phyloP scores from a whole-genome alignment of 257 asterid genomes.

The Fraxinus pennsylvanica region DNA sequence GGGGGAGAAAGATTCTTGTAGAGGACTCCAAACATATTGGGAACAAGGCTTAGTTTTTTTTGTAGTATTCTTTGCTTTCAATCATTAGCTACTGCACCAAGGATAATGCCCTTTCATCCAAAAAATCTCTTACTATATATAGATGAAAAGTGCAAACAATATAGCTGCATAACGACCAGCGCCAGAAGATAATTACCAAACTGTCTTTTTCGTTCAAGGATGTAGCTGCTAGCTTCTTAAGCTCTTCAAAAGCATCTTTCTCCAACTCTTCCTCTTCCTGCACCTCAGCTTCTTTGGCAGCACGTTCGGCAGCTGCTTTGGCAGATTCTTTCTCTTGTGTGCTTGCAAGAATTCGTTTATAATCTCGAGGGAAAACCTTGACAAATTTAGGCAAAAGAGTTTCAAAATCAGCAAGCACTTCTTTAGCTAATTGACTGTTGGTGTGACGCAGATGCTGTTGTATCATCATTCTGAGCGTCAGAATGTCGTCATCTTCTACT shows the following conservation, averaged over 20 bases:
- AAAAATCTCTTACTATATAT: neutral
- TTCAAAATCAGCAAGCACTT: slow-evolving; percentile 72
- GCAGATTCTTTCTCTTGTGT: slow-evolving; percentile 55
- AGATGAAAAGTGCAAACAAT: neutral
- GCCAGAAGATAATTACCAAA: slow-evolving; percentile 43
- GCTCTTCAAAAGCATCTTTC: slow-evolving; percentile 95
- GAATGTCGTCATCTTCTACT: slow-evolving; percentile 83
- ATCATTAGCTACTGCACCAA: neutral
- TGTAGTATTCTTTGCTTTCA: neutral
- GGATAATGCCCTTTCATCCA: neutral
- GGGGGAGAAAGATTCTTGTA: neutral
- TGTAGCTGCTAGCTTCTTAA: slow-evolving; percentile 72
- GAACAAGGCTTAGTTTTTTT: neutral
- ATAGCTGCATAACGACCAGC: neutral
- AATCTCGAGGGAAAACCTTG: slow-evolving; percentile 95
- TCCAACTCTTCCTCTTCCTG: slow-evolving; percentile 65
- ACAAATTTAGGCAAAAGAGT: slow-evolving; percentile 76
- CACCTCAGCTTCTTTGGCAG: slow-evolving; percentile 61
- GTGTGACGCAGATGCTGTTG: slow-evolving; percentile 98
- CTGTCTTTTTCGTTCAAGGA: slow-evolving; percentile 34
- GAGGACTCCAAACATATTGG: neutral
- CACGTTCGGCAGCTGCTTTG: slow-evolving; percentile 47
- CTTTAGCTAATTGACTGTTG: slow-evolving; percentile 78
- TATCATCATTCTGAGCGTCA: slow-evolving; percentile 84
- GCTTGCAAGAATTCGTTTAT: slow-evolving; percentile 70